Conservation (phyloP, 202 grass and related monocot species). For the Dendrocalamus latiflorus region DNA sequence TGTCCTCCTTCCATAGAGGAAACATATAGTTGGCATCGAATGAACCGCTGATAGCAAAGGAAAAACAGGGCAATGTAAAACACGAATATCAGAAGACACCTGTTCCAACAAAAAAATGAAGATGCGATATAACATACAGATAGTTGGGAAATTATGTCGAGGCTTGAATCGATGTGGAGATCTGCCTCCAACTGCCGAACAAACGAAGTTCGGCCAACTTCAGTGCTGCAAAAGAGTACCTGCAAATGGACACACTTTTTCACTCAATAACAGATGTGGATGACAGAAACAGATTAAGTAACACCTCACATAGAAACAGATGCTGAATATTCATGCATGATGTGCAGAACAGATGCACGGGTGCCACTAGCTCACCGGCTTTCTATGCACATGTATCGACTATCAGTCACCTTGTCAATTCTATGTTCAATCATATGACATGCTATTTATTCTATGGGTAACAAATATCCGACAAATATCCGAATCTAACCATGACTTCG, state of each 20-base stretch:
- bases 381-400: background rate
- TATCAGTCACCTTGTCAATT: background rate
- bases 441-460: no score
- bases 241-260: constrained; percentile 24
- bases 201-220: constrained; percentile 90
- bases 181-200: constrained; percentile 90
- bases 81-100: background rate
- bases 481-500: background rate
- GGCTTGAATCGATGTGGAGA: constrained; percentile 81
- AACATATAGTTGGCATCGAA: constrained; percentile 66
- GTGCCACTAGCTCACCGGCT: background rate
- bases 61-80: background rate
- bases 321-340: background rate
- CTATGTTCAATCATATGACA: no score
- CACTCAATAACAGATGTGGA: background rate
- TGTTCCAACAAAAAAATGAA: background rate
- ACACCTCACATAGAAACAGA: background rate
- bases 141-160: constrained; percentile 88
- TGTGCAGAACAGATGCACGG: background rate
- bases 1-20: constrained; percentile 75
- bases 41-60: constrained; percentile 61
- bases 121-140: constrained; percentile 50
- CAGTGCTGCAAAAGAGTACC: constrained; percentile 88
- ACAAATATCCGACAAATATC: background rate
- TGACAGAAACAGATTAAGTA: background rate